phyloP scores from a whole-genome alignment of 176 grass and related monocot genomes.

The Aegilops tauschii region DNA sequence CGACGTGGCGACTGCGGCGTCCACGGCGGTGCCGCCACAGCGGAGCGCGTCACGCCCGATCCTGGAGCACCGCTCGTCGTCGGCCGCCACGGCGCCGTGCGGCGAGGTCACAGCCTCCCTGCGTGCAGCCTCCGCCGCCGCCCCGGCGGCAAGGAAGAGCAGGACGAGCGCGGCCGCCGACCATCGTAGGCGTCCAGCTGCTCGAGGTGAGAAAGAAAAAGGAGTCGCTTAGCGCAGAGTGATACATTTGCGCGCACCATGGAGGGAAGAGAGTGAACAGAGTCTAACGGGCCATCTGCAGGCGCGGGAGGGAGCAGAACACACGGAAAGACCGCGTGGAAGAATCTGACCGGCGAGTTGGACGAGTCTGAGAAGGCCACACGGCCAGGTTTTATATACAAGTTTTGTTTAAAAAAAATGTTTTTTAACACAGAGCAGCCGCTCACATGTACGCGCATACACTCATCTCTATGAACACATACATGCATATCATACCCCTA shows the following conservation, averaged over 20 bases:
- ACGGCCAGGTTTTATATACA: not conserved
- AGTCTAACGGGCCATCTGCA: slow-evolving; percentile 6
- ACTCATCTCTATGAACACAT: too few relatives aligned
- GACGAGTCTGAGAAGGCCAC: not conserved
- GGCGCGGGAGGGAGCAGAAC: not conserved
- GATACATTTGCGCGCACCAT: not conserved
- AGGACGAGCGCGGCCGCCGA: not conserved
- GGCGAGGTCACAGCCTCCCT: slow-evolving; percentile 52
- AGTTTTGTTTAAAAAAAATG: too few relatives aligned
- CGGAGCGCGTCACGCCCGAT: slow-evolving; percentile 63
- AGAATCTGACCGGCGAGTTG: not conserved
- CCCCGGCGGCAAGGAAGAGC: not conserved
- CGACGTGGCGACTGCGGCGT: slow-evolving; percentile 54
- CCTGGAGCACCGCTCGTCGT: slow-evolving; percentile 73
- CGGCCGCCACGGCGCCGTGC: slow-evolving; percentile 72
- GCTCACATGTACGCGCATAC: too few relatives aligned
- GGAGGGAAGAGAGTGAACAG: not conserved
- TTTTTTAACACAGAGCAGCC: too few relatives aligned
- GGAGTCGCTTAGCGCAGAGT: not conserved
- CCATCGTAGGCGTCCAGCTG: slow-evolving; percentile 27
- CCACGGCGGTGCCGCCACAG: slow-evolving; percentile 65
- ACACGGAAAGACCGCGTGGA: not conserved
- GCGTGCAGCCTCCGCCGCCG: not conserved
- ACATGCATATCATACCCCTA: too few relatives aligned
- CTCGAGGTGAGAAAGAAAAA: not conserved